Evolutionary conservation across 805 yeast genomes (phyloP).

Genomic region (Candida koratica): DNA sequence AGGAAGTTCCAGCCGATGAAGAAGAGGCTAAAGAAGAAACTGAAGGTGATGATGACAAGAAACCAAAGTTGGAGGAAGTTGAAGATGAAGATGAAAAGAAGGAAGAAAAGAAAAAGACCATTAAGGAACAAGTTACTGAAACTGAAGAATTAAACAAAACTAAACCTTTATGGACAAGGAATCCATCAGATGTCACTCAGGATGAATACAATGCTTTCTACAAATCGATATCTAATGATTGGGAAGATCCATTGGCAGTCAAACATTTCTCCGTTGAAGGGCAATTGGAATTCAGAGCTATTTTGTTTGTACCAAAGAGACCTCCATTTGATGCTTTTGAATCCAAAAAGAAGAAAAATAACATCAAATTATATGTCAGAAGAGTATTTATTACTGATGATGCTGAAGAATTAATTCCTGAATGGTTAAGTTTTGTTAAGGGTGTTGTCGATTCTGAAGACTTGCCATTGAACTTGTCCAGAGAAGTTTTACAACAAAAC

Average conservation of each 20-base stretch:
- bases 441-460: slow-evolving; percentile 99
- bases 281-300: slow-evolving; percentile 98
- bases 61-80: slow-evolving; percentile 75
- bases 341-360: slow-evolving; percentile 97
- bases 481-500: slow-evolving; percentile 99
- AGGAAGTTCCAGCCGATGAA: slow-evolving; percentile 68
- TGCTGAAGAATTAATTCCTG: slow-evolving; percentile 98
- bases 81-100: slow-evolving; percentile 66
- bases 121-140: slow-evolving; percentile 91
- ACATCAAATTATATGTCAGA: slow-evolving; percentile 97
- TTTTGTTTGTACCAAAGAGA: slow-evolving; percentile 95
- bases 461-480: slow-evolving; percentile 97
- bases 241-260: slow-evolving; percentile 99
- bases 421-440: slow-evolving; percentile 94
- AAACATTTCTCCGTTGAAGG: slow-evolving; percentile 99
- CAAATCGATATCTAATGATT: slow-evolving; percentile 98
- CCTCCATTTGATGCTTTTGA: slow-evolving; percentile 99
- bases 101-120: slow-evolving; percentile 76
- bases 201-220: slow-evolving; percentile 99
- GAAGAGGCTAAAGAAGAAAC: slow-evolving; percentile 29
- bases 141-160: slow-evolving; percentile 98
- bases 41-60: slow-evolving; percentile 63
- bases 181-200: slow-evolving; percentile 94
- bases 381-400: slow-evolving; percentile 99
- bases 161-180: slow-evolving; percentile 99